phyloP scores from a whole-genome alignment of 805 yeast genomes.

The Wickerhamiella sergipiensis region DNA sequence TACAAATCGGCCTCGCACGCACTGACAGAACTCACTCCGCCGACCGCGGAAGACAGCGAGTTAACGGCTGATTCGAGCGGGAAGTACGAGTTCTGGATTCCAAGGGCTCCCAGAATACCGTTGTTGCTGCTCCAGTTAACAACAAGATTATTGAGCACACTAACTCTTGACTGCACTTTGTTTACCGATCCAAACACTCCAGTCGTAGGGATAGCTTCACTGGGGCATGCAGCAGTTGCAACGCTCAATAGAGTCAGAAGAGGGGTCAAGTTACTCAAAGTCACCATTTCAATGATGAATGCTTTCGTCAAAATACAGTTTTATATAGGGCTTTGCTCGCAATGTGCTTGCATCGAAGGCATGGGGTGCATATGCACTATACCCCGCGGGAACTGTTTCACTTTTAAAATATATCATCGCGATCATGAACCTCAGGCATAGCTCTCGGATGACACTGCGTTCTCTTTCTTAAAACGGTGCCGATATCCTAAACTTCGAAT shows the following conservation, averaged over 20 bases:
- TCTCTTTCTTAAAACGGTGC: too few species aligned
- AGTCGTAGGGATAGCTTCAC: neutral
- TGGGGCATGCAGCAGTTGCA: neutral
- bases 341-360: neutral
- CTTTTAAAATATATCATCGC: too few species aligned
- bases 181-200: neutral
- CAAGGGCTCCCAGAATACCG: conserved; percentile 10
- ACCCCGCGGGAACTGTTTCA: neutral
- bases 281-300: neutral
- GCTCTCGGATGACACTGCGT: too few species aligned
- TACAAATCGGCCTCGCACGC: neutral
- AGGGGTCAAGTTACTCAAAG: neutral
- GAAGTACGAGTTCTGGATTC: conserved; percentile 7
- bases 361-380: neutral
- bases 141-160: conserved; percentile 1
- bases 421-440: too few species aligned
- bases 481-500: too few species aligned
- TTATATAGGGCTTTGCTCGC: neutral
- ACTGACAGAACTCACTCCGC: neutral
- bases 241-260: neutral
- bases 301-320: too few species aligned
- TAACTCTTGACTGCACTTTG: neutral
- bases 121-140: conserved; percentile 3
- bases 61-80: conserved; percentile 1
- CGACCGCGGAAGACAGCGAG: neutral